phyloP scores from a whole-genome alignment of 805 yeast species.

The Maudiozyma pseudohumilis region DNA sequence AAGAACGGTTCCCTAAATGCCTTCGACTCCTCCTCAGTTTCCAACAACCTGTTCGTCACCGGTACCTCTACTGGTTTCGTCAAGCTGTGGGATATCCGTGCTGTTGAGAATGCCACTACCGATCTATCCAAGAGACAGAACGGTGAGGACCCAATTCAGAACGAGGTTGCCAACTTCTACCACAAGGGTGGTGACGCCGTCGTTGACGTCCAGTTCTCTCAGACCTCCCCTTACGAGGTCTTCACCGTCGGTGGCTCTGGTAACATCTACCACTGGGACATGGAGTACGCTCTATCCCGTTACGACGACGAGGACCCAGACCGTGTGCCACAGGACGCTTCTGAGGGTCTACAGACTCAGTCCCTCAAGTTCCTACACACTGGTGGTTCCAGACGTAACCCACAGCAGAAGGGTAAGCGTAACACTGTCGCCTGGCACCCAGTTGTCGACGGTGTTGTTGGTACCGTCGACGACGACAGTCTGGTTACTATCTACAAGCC shows the following conservation, averaged over 20 bases:
- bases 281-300: conserved; percentile 32
- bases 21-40: conserved; percentile 17
- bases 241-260: conserved; percentile 24
- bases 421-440: conserved; percentile 28
- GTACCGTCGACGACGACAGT: conserved; percentile 26
- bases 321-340: conserved; percentile 35
- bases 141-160: conserved; percentile 16
- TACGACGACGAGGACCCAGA: conserved; percentile 35
- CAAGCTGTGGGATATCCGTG: conserved; percentile 25
- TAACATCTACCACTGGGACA: conserved; percentile 24
- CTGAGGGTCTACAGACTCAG: conserved; percentile 18
- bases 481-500: conserved; percentile 26
- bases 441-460: conserved; percentile 22
- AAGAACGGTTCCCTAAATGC: conserved; percentile 18
- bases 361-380: conserved; percentile 24
- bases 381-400: conserved; percentile 22
- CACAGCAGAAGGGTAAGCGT: conserved; percentile 15
- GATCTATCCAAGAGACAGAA: conserved; percentile 16
- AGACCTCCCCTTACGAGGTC: conserved; percentile 18
- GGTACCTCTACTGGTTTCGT: conserved; percentile 22
- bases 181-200: conserved; percentile 24
- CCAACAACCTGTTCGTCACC: conserved; percentile 20
- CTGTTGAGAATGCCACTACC: conserved; percentile 14
- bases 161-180: conserved; percentile 15
- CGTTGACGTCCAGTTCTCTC: conserved; percentile 20